phyloP scores from a whole-genome alignment of 495 filamentous ascomycete species.

The Articulospora tetracladia region DNA sequence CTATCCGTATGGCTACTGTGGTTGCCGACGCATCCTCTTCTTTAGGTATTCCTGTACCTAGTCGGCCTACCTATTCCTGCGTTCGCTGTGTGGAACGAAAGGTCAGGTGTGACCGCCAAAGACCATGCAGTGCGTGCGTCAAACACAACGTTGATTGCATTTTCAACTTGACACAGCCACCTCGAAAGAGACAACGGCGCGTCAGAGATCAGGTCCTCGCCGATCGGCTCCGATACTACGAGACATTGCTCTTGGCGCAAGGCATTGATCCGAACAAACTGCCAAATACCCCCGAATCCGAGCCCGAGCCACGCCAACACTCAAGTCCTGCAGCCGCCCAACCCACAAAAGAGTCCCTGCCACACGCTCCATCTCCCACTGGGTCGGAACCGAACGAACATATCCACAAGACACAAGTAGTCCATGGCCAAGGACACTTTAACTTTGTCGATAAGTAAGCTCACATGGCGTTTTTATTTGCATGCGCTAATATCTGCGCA shows the following conservation, averaged over 20 bases:
- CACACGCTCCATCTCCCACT: neutral
- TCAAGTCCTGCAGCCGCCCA: neutral
- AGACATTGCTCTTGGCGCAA: constrained; percentile 43
- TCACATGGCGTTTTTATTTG: neutral
- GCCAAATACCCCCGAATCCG: neutral
- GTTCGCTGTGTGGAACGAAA: constrained; percentile 80
- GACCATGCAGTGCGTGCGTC: constrained; percentile 78
- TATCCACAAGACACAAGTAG: constrained; percentile 4
- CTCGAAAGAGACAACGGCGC: constrained; percentile 57
- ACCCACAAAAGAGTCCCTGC: neutral
- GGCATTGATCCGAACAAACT: constrained; percentile 33
- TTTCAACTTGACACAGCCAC: constrained; percentile 74
- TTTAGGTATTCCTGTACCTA: neutral
- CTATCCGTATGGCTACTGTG: too few species aligned
- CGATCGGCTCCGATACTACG: constrained; percentile 49
- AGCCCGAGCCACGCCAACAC: neutral
- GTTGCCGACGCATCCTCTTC: too few species aligned
- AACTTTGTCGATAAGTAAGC: constrained; percentile 18
- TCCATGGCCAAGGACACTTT: constrained; percentile 11
- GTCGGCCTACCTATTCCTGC: constrained; percentile 43
- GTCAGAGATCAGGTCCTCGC: constrained; percentile 42
- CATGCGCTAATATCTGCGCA: constrained; percentile 3
- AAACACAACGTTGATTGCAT: constrained; percentile 76
- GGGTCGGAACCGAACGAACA: neutral
- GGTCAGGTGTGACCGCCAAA: constrained; percentile 73